A percentile compares a stretch with the other conserved stretches of the same genome.
phyloP scores from a whole-genome alignment of 805 yeast species.

The Metschnikowia koreensis region DNA sequence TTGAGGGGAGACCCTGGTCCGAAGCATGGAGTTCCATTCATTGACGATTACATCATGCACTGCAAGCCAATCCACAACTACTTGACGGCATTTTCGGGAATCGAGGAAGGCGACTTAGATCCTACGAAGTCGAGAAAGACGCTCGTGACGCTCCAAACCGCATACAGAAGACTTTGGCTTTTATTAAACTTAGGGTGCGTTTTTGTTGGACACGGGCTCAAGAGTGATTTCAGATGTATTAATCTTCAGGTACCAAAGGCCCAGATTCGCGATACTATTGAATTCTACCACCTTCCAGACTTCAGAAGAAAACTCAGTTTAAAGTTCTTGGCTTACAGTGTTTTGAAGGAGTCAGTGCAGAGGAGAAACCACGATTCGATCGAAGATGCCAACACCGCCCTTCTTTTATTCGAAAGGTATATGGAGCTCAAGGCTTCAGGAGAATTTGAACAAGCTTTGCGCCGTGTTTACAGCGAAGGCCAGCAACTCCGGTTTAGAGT shows the following conservation, averaged over 20 bases:
- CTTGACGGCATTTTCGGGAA: constrained; percentile 90
- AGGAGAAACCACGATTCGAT: constrained; percentile 95
- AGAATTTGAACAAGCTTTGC: constrained; percentile 58
- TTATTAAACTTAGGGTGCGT: constrained; percentile 83
- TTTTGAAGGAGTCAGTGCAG: constrained; percentile 76
- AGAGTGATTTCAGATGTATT: constrained; percentile 89
- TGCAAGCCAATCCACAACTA: constrained; percentile 75
- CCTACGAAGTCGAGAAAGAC: constrained; percentile 61
- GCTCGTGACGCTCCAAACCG: constrained; percentile 75
- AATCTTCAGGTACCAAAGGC: constrained; percentile 81
- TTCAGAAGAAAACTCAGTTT: constrained; percentile 77
- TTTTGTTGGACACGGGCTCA: constrained; percentile 92
- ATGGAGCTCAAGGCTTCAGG: constrained; percentile 58
- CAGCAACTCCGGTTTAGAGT: constrained; percentile 52
- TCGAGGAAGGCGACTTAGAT: constrained; percentile 86
- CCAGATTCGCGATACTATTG: constrained; percentile 90
- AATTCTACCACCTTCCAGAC: constrained; percentile 70
- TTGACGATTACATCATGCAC: constrained; percentile 88
- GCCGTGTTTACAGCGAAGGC: constrained; percentile 71
- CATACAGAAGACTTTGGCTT: constrained; percentile 88
- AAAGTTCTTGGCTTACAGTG: constrained; percentile 79
- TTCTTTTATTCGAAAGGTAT: constrained; percentile 71
- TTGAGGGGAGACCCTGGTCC: constrained; percentile 69
- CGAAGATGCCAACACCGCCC: constrained; percentile 90
- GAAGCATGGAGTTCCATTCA: constrained; percentile 70